Percentiles rank a stretch among this genome's conserved stretches.
phyloP scores from a whole-genome alignment of 495 filamentous ascomycete genomes.

The Hyaloscypha hepaticicola region DNA sequence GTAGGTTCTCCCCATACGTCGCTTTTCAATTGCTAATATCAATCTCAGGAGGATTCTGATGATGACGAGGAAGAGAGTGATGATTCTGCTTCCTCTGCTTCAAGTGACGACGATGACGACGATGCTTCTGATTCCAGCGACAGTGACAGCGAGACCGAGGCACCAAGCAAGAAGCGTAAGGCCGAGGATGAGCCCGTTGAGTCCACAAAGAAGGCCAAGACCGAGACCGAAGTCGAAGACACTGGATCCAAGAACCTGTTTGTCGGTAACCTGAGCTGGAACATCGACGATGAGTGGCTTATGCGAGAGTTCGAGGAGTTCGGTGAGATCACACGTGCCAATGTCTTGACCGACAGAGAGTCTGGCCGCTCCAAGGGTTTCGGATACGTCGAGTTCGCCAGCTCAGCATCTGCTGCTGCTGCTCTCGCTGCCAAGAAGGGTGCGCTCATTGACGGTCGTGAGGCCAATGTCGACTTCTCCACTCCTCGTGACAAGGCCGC shows the following conservation, averaged over 20 bases:
- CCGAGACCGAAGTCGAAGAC: conserved; percentile 51
- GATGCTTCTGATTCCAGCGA: conserved; percentile 46
- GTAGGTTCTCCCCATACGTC: not conserved
- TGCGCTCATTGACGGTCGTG: conserved; percentile 77
- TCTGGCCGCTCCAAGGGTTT: conserved; percentile 89
- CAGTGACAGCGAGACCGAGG: conserved; percentile 49
- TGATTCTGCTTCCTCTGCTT: conserved; percentile 36
- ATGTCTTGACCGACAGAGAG: conserved; percentile 82
- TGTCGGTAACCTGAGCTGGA: conserved; percentile 93
- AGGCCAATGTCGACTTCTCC: conserved; percentile 87
- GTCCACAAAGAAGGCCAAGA: conserved; percentile 82
- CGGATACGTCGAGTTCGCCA: conserved; percentile 91
- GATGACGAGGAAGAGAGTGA: conserved; percentile 37
- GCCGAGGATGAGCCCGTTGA: conserved; percentile 62
- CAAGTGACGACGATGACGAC: conserved; percentile 21
- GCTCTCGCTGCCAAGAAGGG: conserved; percentile 82
- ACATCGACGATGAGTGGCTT: conserved; percentile 89
- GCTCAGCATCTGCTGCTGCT: conserved; percentile 64
- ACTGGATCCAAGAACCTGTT: conserved; percentile 74
- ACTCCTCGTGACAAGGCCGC: conserved; percentile 58
- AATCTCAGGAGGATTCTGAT: conserved; percentile 35
- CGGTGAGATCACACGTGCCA: conserved; percentile 70
- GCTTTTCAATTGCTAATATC: not conserved
- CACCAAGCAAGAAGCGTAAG: conserved; percentile 85
- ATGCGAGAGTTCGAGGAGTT: conserved; percentile 81